Evolutionary conservation across 2,329 filamentous ascomycete genomes (phyloP), one percentile per base, ranked within the genome.

Genomic region (Monilinia fructigena): DNA sequence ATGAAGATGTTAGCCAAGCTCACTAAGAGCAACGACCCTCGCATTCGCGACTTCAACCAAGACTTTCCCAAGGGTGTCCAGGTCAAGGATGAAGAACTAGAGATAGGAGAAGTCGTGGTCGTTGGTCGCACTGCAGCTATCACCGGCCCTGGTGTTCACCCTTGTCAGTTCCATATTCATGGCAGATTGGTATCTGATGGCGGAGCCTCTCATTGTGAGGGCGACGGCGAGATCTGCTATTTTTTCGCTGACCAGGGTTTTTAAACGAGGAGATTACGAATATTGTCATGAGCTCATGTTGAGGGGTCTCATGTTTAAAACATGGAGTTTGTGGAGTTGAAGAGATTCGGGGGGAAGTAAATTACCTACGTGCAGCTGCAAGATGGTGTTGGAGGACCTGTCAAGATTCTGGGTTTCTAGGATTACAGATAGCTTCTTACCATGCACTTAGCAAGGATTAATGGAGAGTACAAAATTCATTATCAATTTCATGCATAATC

Each of bases 91-190:
- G 58, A 5, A 45, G 59, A 35, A 53, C 67, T 38, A 28, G 45
- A 53, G n/a, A 16, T 20, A 7, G 56, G 31, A 45, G 54, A 45
- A 1, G 18, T 52, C 12, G 11, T 54, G 10, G 28, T 38, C 50
- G n/a, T 12, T 38, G 26, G 3, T 12, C n/a, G 16, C 20, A 4
- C 45, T 31, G 1, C 11, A 14, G 2, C 18, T 28, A 26, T 5
- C 2, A 16, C 14, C n/a, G 50, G 40, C 18, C 31, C 48, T 23
- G 70, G 70, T 14, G 48, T 66, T 31, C 67, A 66, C 47, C 66
- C 70, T 28, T 72, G 69, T 47, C 26, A 50, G 5, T 70, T 69
- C 23, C 68, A 70, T 20, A 8, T 66, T 16, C 68, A 69, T 50
- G 28, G 28, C 23, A 18, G n/a, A 60, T 38, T n/a, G 10, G 28